Conservation (phyloP, 2,329 filamentous ascomycete species). For the Sporothrix mexicana region DNA sequence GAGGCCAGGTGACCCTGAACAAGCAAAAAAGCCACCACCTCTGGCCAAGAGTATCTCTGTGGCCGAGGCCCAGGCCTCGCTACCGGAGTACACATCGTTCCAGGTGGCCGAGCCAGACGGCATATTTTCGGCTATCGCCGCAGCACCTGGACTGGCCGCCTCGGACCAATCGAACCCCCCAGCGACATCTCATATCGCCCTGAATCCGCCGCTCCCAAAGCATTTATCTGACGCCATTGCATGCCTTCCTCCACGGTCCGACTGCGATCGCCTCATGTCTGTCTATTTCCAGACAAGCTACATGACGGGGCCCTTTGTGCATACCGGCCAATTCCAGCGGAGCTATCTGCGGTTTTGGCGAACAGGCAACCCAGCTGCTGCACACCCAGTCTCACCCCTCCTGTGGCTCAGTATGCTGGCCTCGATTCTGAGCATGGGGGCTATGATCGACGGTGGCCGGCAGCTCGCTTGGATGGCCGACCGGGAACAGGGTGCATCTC, state of each 20-base stretch:
- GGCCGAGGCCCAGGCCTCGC: not conserved
- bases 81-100: conserved; percentile 31
- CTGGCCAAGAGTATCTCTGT: conserved; percentile 8
- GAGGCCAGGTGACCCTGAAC: not conserved
- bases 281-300: conserved; percentile 51
- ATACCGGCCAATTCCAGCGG: conserved; percentile 54
- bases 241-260: conserved; percentile 47
- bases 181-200: not conserved
- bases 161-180: not conserved
- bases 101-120: conserved; percentile 43
- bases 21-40: not conserved
- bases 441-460: conserved; percentile 39
- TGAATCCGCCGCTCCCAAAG: conserved; percentile 36
- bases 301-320: conserved; percentile 48
- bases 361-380: conserved; percentile 36
- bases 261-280: conserved; percentile 47
- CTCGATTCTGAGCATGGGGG: conserved; percentile 53
- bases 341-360: conserved; percentile 57
- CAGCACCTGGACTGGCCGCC: not conserved
- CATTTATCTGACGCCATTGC: conserved; percentile 44
- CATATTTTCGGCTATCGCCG: conserved; percentile 42
- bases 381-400: conserved; percentile 48
- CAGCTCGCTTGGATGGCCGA: conserved; percentile 40
- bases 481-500: not conserved
- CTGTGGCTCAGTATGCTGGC: conserved; percentile 60